Conservation (phyloP, 2,329 filamentous ascomycete species). For the Colletotrichum orbiculare region DNA sequence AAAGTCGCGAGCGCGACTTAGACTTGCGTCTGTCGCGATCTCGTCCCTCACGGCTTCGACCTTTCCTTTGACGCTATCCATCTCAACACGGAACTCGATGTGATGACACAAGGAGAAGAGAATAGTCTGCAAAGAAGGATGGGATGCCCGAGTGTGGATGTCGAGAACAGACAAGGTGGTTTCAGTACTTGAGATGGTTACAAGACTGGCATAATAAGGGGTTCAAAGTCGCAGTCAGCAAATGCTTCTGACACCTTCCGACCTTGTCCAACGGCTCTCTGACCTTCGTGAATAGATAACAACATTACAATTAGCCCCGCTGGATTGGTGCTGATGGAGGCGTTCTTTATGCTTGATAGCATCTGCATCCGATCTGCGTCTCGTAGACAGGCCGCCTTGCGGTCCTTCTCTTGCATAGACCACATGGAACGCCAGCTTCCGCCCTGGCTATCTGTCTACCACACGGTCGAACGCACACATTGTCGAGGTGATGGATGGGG, state of each 20-base stretch:
- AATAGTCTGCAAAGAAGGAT: background rate
- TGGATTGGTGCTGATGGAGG: slow-evolving; percentile 7
- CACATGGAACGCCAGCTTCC: background rate
- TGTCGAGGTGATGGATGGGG: slow-evolving; percentile 3
- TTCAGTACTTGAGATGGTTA: slow-evolving; percentile 32
- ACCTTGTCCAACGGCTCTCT: slow-evolving; percentile 4
- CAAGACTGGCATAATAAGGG: slow-evolving; percentile 3
- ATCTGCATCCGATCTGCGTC: slow-evolving; percentile 26
- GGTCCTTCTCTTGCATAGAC: slow-evolving; percentile 14
- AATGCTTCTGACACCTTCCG: background rate
- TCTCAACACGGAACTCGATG: slow-evolving; percentile 1
- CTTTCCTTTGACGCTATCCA: slow-evolving; percentile 18
- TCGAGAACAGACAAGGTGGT: slow-evolving; percentile 21
- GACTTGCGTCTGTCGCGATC: slow-evolving; percentile 47
- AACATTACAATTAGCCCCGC: background rate
- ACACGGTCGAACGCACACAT: background rate
- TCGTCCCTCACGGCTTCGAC: slow-evolving; percentile 28
- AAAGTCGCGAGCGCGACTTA: slow-evolving; percentile 46
- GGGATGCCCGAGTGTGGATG: background rate
- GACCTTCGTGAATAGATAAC: slow-evolving; percentile 21
- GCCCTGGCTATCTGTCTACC: slow-evolving; percentile 3
- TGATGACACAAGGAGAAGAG: background rate
- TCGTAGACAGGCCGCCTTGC: slow-evolving; percentile 19
- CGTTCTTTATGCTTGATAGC: slow-evolving; percentile 31
- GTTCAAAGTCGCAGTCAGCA: slow-evolving; percentile 3